Evolutionary conservation across 306 rosid genomes (phyloP), one percentile per base, ranked within the genome.

Genomic region (Begonia loranthoides): DNA sequence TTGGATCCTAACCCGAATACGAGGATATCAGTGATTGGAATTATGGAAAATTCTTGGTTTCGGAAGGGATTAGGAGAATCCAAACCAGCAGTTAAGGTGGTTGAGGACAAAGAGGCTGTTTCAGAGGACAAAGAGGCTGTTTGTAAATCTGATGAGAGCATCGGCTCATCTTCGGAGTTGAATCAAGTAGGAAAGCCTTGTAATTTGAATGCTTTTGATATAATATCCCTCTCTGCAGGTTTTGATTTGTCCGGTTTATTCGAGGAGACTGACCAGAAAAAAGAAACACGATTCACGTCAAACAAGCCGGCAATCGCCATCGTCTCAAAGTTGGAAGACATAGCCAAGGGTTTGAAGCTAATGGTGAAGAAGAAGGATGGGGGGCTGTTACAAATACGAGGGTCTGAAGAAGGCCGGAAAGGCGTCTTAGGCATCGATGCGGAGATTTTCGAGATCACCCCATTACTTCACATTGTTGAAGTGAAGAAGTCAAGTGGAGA

Each of bases 1-100:
- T 49, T 49, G 52, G 52, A 49, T 49, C 52, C 52, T 9, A 49
- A 49, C 52, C 52, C 19, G 15, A 49, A 16, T 13, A 49, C 13
- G 4, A 49, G 52, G 19, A 49, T 49, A n/a, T 49, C 21, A 1
- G 9, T 49, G 8, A 11, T 9, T 3, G 17, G 21, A 17, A 15
- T 49, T 5, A 16, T n/a, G 52, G 52, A 14, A 49, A 49, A 19
- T 49, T 17, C 21, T 49, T 49, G 52, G 52, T 49, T 49, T 15
- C 4, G 11, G 21, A 49, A 9, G 21, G 52, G 52, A 17, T 49
- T 49, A 10, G 11, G 12, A 11, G 15, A 43, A 2, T 12, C 47
- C 47, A 43, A 43, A 43, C 15, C 47, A 10, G 5, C 4, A n/a
- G 15, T 43, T 43, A 11, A 6, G n/a, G n/a, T n/a, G n/a, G n/a